Conservation (phyloP, 2,329 filamentous ascomycete species). For the Aspergillus hiratsukae region DNA sequence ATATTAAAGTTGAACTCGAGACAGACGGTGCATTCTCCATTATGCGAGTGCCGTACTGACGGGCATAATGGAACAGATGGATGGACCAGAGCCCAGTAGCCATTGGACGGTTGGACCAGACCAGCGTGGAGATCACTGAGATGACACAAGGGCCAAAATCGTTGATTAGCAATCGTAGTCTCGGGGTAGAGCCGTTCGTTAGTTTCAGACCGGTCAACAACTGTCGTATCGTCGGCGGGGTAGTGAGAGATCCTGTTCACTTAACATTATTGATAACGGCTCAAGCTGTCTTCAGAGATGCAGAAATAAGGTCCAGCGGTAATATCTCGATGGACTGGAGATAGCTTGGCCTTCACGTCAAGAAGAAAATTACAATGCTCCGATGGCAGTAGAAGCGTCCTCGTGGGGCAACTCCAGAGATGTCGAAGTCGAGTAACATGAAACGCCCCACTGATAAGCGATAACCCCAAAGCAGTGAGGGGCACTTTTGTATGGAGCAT, state of each 20-base stretch:
- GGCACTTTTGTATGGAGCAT: background rate
- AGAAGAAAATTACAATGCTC: background rate
- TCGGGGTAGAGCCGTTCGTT: background rate
- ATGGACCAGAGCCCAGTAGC: background rate
- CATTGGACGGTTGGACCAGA: conserved; percentile 1
- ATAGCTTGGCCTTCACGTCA: background rate
- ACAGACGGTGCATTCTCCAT: background rate
- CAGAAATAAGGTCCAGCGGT: background rate
- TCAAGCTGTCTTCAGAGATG: background rate
- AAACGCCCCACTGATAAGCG: background rate
- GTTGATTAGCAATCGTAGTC: background rate
- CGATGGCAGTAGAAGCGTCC: background rate
- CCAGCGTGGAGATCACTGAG: conserved; percentile 3
- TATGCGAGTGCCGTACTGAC: background rate
- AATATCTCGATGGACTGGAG: background rate
- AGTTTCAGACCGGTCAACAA: conserved; percentile 8
- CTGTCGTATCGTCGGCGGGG: background rate
- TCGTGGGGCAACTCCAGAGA: no score
- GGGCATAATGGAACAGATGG: background rate
- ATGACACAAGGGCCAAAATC: conserved; percentile 1
- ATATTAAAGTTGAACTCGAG: background rate
- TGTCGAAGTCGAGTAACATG: background rate
- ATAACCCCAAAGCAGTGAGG: background rate
- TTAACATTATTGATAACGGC: background rate
- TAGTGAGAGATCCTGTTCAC: background rate